Evolutionary conservation across 345 rosid species (phyloP), one percentile per base, ranked within the genome.

Genomic region (Salix udensis): DNA sequence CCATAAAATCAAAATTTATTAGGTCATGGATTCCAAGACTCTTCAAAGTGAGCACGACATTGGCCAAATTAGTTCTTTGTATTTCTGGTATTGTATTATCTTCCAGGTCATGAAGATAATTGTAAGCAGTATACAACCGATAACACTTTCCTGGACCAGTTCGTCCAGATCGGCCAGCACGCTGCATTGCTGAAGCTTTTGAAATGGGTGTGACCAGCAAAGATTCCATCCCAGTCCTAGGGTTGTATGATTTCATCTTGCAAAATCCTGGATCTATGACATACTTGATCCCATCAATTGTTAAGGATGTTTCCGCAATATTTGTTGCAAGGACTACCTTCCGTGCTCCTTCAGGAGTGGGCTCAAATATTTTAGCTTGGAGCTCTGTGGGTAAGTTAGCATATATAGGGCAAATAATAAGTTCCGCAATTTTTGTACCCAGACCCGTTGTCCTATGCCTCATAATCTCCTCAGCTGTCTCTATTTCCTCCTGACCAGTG

Each of bases 401-500:
- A 78, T 93, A 96, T 76, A 96, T 96, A 0, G 99, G 99, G 81
- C 98, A 96, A 74, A 96, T 96, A 50, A 96, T 93, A 65, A 96
- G 87, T 74, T 96, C 99, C 0, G 94, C 93, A 76, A 96, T 96
- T 85, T 92, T 96, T 34, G 99, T 86, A 74, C 99, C 99, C 79
- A 93, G 80, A 53, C 98, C 97, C 86, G 89, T 89, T 68, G 89
- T 91, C 83, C 98, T 87, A 40, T 91, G 93, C 88, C 91, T 95
- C 86, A 95, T 83, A 79, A 85, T 91, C 84, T 95, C 98, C 76
- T 95, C 98, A 18, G 94, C 97, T 30, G 98, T 81, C 87, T 95
- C 98, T 72, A 95, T 95, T 90, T 95, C 98, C 78, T 95, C 96
- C 82, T 95, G 98, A 79, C 98, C 98, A 42, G 98, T 95, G 30